Evolutionary conservation across 345 rosid genomes (phyloP), one percentile per base, ranked within the genome.

Genomic region (Acer yangbiense): DNA sequence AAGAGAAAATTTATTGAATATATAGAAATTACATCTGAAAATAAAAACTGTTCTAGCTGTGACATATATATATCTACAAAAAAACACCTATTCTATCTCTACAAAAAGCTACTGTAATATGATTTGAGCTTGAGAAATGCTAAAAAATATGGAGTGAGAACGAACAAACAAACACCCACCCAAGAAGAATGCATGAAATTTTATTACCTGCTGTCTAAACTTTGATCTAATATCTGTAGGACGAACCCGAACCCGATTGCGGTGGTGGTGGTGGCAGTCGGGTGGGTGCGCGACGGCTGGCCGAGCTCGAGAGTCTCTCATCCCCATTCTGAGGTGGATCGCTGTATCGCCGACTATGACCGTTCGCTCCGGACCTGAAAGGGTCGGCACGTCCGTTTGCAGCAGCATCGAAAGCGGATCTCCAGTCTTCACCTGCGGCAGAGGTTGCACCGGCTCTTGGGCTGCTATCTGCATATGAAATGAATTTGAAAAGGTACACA

Each of bases 261-360:
- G 80, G 89, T 1, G 98, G 98, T 5, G 99, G 98, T 21, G 99
- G 99, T 16, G 99, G 98, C 88, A 89, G 54, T 67, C 99, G 84
- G 39, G 57, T 88, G 0, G 98, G 98, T 7, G 98, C 90, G 61
- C 92, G 92, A 16, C 97, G 97, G 79, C 98, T 89, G 48, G 82
- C 52, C 3, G 83, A 82, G 80, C 82, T 20, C 23, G 87, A 3
- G 89, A 77, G 43, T 89, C 71, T 78, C 16, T 74, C 90, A 73
- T 96, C 98, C 73, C 93, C 98, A 29, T 96, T 91, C 83, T 92
- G 90, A 29, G 86, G 81, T 16, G 96, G 92, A 70, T 92, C 88
- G 65, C 89, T 87, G 88, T 91, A 84, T 0, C 97, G 86, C 8
- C 97, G 86, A 76, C 93, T 89, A 75, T 92, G 94, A 81, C 91